phyloP scores from a whole-genome alignment of 1,284 basidiomycete genomes.

The Polyporus tsugae region DNA sequence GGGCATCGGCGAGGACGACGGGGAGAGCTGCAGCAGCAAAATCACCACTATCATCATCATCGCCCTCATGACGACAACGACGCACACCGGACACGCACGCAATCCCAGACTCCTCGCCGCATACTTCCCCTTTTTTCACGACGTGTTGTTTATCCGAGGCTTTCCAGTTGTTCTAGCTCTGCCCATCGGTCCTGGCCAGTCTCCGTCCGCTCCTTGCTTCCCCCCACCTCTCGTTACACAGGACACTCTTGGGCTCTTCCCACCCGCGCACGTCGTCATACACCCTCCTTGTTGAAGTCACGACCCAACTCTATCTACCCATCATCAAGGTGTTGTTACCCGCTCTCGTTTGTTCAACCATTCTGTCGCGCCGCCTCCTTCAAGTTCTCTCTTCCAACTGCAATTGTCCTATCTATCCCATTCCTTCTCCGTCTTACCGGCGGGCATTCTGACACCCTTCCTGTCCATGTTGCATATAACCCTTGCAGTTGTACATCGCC shows the following conservation, averaged over 20 bases:
- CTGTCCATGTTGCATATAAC: constrained; percentile 22
- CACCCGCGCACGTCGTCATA: background rate
- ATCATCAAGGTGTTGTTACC: constrained; percentile 10
- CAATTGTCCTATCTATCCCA: constrained; percentile 19
- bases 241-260: constrained; percentile 6
- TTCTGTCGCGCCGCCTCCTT: constrained; percentile 3
- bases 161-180: constrained; percentile 18
- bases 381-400: background rate
- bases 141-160: constrained; percentile 34
- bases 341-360: constrained; percentile 14
- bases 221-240: background rate
- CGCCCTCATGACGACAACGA: constrained; percentile 18
- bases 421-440: constrained; percentile 8
- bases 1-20: constrained; percentile 11
- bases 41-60: constrained; percentile 25
- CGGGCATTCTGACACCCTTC: constrained; percentile 4
- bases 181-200: constrained; percentile 10
- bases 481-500: constrained; percentile 8
- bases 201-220: constrained; percentile 18
- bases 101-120: constrained; percentile 34
- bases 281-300: constrained; percentile 3
- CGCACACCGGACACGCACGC: constrained; percentile 27
- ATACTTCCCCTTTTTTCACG: constrained; percentile 29
- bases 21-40: constrained; percentile 28
- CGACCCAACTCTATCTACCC: constrained; percentile 14